These are phyloP conservation scores for Lyophyllum atratum DNA, from an alignment of 768 basidiomycete species.

Conservation along the genomic window DNA sequence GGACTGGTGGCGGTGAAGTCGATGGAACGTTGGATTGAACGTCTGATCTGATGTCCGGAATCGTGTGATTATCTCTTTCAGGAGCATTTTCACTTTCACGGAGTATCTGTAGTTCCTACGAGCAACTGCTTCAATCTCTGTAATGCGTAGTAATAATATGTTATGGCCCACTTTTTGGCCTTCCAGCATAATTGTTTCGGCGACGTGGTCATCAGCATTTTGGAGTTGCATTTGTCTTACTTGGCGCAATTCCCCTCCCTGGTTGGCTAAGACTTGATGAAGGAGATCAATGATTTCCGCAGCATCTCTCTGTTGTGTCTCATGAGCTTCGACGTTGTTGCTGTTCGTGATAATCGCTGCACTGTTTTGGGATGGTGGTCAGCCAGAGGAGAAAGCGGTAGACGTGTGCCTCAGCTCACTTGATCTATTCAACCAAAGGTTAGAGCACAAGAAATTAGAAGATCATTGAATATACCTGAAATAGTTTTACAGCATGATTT, in stretches of 20 bases:
- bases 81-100: constrained; percentile 19
- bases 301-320: constrained; percentile 29
- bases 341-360: constrained; percentile 29
- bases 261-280: constrained; percentile 37
- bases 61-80: constrained; percentile 4
- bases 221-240: constrained; percentile 44
- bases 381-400: neutral
- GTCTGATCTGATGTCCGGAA: constrained; percentile 11
- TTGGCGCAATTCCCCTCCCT: constrained; percentile 32
- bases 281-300: constrained; percentile 40
- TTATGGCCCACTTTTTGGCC: constrained; percentile 46
- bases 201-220: constrained; percentile 40
- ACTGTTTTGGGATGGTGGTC: constrained; percentile 12
- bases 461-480: constrained; percentile 36
- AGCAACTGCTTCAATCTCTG: constrained; percentile 1
- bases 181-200: constrained; percentile 49
- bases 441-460: neutral
- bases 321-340: constrained; percentile 29
- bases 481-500: constrained; percentile 38
- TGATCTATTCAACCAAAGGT: constrained; percentile 17
- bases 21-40: neutral
- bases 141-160: neutral
- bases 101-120: constrained; percentile 30
- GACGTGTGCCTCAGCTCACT: constrained; percentile 16
- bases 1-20: constrained; percentile 20